Conservation (phyloP, 495 filamentous ascomycete species). For the Aspergillus steynii region DNA sequence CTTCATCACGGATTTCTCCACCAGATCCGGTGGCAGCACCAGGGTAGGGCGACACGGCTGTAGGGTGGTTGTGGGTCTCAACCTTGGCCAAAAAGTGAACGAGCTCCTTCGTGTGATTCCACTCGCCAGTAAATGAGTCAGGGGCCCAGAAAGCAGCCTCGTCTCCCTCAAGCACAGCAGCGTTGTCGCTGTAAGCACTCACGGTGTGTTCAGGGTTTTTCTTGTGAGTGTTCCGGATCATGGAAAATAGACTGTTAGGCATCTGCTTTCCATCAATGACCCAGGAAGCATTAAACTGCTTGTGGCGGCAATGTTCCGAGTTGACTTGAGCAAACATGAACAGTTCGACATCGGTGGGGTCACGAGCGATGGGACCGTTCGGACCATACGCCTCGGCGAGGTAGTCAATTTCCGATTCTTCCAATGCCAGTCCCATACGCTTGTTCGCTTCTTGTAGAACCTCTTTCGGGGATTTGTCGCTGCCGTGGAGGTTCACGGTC, state of each 20-base stretch:
- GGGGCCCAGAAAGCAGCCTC: slow-evolving; percentile 82
- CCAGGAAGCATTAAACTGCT: slow-evolving; percentile 96
- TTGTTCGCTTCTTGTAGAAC: slow-evolving; percentile 81
- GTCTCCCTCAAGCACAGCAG: slow-evolving; percentile 82
- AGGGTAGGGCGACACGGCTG: slow-evolving; percentile 82
- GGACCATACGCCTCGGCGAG: slow-evolving; percentile 79
- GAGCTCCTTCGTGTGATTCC: slow-evolving; percentile 82
- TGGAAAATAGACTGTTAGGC: slow-evolving; percentile 78
- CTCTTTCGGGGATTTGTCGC: slow-evolving; percentile 60
- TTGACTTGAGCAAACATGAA: slow-evolving; percentile 99
- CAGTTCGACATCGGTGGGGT: slow-evolving; percentile 87
- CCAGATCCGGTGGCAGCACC: slow-evolving; percentile 93
- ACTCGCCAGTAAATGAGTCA: slow-evolving; percentile 77
- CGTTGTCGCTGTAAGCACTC: slow-evolving; percentile 97
- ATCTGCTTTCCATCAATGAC: slow-evolving; percentile 89
- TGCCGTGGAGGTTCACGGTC: slow-evolving; percentile 67
- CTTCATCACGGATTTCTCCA: slow-evolving; percentile 93
- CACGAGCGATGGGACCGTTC: slow-evolving; percentile 63
- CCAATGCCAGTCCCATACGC: slow-evolving; percentile 78
- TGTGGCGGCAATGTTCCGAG: slow-evolving; percentile 63
- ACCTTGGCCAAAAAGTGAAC: slow-evolving; percentile 93
- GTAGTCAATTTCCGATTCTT: slow-evolving; percentile 90
- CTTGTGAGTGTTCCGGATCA: slow-evolving; percentile 94
- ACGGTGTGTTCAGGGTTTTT: slow-evolving; percentile 74
- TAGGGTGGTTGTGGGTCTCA: slow-evolving; percentile 97